phyloP scores from a whole-genome alignment of 306 rosid genomes.

The Luffa acutangula region DNA sequence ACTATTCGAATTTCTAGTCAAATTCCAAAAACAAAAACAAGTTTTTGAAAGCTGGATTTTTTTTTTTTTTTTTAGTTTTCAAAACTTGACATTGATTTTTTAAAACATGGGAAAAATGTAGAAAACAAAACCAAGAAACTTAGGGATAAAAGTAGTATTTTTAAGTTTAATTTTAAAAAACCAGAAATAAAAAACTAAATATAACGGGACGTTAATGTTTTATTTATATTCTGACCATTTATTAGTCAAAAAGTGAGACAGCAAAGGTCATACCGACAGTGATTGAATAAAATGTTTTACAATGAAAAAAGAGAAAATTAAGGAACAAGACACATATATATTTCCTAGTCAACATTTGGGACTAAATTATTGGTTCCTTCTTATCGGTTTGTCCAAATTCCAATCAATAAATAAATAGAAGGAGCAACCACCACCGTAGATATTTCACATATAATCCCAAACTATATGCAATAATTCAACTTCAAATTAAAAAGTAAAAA shows the following conservation, averaged over 20 bases:
- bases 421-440: background rate
- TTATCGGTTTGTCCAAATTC: background rate
- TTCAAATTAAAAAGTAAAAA: background rate
- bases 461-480: constrained; percentile 1
- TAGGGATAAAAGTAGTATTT: too few relatives aligned
- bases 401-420: background rate
- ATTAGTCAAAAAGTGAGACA: background rate
- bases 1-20: too few relatives aligned
- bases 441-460: background rate
- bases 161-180: too few relatives aligned
- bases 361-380: background rate
- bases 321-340: background rate
- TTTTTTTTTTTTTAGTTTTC: too few relatives aligned
- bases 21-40: too few relatives aligned
- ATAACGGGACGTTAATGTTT: too few relatives aligned
- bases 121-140: too few relatives aligned
- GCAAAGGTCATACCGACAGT: background rate
- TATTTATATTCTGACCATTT: too few relatives aligned
- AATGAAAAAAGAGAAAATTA: background rate
- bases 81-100: too few relatives aligned
- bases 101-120: too few relatives aligned
- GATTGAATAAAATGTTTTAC: background rate
- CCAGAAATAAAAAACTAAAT: too few relatives aligned
- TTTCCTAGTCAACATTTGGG: background rate
- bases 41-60: too few relatives aligned